phyloP scores from a whole-genome alignment of 2,329 filamentous ascomycete genomes.

The Cyanodermella asteris region DNA sequence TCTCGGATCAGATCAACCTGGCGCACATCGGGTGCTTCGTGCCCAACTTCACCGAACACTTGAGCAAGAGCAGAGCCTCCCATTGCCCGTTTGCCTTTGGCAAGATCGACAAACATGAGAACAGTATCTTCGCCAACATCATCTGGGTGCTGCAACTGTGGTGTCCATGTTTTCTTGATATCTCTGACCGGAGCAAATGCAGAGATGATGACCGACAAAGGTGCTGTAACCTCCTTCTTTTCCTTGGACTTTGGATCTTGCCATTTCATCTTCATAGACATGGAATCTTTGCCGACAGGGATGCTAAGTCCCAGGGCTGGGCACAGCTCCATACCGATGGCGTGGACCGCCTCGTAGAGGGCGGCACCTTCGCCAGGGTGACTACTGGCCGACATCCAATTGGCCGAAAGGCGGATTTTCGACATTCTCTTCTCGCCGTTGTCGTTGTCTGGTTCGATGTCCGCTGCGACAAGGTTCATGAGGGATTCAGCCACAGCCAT shows the following conservation, averaged over 20 bases:
- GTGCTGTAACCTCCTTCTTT: slow-evolving; percentile 70
- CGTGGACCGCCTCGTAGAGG: slow-evolving; percentile 69
- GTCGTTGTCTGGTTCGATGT: slow-evolving; percentile 46
- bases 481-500: slow-evolving; percentile 93
- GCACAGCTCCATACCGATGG: slow-evolving; percentile 81
- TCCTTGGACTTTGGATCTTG: slow-evolving; percentile 44
- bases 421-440: too few relatives aligned
- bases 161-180: slow-evolving; percentile 79
- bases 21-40: slow-evolving; percentile 68
- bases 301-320: slow-evolving; percentile 79
- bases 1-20: slow-evolving; percentile 64
- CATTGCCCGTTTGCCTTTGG: slow-evolving; percentile 55
- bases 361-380: slow-evolving; percentile 83
- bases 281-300: slow-evolving; percentile 92
- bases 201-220: slow-evolving; percentile 75
- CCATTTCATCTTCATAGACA: slow-evolving; percentile 98
- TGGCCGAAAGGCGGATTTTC: slow-evolving; percentile 78
- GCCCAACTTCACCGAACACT: slow-evolving; percentile 64
- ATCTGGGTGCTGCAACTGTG: slow-evolving; percentile 58
- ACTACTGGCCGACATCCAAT: slow-evolving; percentile 97
- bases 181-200: slow-evolving; percentile 72
- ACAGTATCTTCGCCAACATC: slow-evolving; percentile 79
- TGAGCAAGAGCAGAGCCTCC: slow-evolving; percentile 85
- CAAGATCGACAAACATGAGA: slow-evolving; percentile 78
- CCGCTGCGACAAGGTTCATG: slow-evolving; percentile 74